Evolutionary conservation across 2,329 filamentous ascomycete species (phyloP).

Genomic region (Fusarium xylarioides): DNA sequence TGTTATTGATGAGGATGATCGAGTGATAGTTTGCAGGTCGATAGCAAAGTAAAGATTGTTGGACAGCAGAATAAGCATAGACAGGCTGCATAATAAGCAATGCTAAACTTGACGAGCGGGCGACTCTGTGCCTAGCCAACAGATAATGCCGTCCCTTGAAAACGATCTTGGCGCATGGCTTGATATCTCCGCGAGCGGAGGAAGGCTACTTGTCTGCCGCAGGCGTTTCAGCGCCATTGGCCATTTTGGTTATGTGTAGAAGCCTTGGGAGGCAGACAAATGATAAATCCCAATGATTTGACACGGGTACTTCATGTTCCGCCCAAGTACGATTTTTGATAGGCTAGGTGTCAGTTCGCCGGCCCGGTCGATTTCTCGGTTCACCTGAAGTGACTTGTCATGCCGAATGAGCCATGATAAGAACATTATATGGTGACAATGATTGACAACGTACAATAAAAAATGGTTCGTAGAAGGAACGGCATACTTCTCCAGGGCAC

Average conservation of each 20-base stretch:
- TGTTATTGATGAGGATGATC: not conserved
- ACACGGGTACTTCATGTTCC: not conserved
- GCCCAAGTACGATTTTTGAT: slow-evolving; percentile 5
- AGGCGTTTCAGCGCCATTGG: not conserved
- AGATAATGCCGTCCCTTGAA: not conserved
- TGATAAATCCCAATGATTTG: not conserved
- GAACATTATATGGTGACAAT: not conserved
- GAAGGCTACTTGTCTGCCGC: not conserved
- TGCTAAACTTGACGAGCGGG: not conserved
- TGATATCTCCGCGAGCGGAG: slow-evolving; percentile 3
- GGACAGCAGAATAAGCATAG: not conserved
- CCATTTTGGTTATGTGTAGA: not conserved
- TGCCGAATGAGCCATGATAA: slow-evolving; percentile 5
- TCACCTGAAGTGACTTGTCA: slow-evolving; percentile 16
- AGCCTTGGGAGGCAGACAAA: not conserved
- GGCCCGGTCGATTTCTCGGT: slow-evolving; percentile 10
- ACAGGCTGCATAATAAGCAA: not conserved
- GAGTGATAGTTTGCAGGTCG: not conserved
- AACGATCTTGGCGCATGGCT: not conserved
- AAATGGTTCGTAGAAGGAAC: not conserved
- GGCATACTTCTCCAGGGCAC: not conserved
- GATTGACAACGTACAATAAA: not conserved
- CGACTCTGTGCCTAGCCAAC: not conserved
- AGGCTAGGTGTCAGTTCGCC: not conserved
- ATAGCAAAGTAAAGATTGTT: slow-evolving; percentile 1